phyloP scores from a whole-genome alignment of 2,329 filamentous ascomycete species.

The Fusarium anthophilum region DNA sequence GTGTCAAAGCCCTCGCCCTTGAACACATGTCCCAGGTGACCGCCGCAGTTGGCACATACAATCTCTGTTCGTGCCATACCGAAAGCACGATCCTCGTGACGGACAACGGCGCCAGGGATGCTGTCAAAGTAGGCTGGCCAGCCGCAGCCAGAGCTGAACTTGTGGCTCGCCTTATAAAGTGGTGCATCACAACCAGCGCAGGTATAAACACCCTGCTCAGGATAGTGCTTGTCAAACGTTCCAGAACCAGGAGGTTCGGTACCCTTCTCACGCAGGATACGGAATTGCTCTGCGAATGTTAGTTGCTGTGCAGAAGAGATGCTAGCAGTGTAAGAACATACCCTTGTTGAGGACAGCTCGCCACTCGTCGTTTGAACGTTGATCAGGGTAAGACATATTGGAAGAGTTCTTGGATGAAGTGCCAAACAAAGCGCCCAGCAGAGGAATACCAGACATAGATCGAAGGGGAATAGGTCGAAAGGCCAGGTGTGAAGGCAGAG shows the following conservation, averaged over 20 bases:
- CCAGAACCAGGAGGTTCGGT: slow-evolving; percentile 85
- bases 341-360: slow-evolving; percentile 77
- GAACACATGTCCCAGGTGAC: slow-evolving; percentile 93
- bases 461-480: slow-evolving; percentile 45
- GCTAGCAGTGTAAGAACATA: slow-evolving; percentile 40
- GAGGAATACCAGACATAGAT: slow-evolving; percentile 82
- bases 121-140: slow-evolving; percentile 99
- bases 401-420: slow-evolving; percentile 63
- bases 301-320: not conserved
- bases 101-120: slow-evolving; percentile 86
- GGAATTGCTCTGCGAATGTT: slow-evolving; percentile 83
- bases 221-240: slow-evolving; percentile 87
- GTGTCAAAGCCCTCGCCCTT: slow-evolving; percentile 87
- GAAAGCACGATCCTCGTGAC: slow-evolving; percentile 78
- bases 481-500: slow-evolving; percentile 36
- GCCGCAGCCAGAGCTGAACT: slow-evolving; percentile 95
- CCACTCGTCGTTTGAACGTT: slow-evolving; percentile 88
- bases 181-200: slow-evolving; percentile 89
- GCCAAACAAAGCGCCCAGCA: slow-evolving; percentile 79
- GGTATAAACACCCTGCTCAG: slow-evolving; percentile 79
- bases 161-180: slow-evolving; percentile 91
- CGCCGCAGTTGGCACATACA: slow-evolving; percentile 92
- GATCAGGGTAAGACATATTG: slow-evolving; percentile 79
- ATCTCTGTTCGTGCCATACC: slow-evolving; percentile 94
- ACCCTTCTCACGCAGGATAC: slow-evolving; percentile 89